Base-by-base conservation (phyloP, 2,329 filamentous ascomycete species). In the Fusarium secorum region DNA sequence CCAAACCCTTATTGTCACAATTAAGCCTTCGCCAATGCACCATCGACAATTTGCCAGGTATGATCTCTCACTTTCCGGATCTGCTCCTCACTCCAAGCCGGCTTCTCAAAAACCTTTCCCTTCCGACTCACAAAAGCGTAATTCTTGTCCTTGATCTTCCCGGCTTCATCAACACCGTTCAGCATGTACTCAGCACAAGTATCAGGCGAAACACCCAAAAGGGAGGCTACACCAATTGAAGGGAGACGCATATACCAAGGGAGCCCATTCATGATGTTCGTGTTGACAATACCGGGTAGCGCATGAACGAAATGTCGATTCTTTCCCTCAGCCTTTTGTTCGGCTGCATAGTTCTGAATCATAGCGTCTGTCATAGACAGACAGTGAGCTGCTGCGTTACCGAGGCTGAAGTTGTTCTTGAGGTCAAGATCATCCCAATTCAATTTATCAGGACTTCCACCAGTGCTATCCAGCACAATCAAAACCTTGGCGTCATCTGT, bases 351-450 rank as follows among this genome's bases (percentile, higher is more conserved):
- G 11, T 68, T 64, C 63, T 83, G 81, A 11, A 82, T 61, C 73
- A 83, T 80, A 14, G 74, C 78, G 30, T 83, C 78, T 4, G 71
- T 83, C 81, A 84, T 84, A 0, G 79, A 70, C 1, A 79, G 72
- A 13, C 81, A 81, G 55, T 85, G 82, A 15, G 74, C 41, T 1
- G 78, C 81, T 8, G 80, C 81, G 18, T 72, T 81, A 1, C 52
- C 51, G 0, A 83, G 60, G 38, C 68, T 77, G 57, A 78, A 84
- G 35, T 69, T 75, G 5, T 59, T 70, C 60, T 81, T 79, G 1
- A 85, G 77, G 56, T 80, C 81, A 3, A 84, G 77, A 39, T 85
- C 83, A 0, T 81, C 75, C 74, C 79, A 82, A 39, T 80, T 74
- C 1, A 85, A 74, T 32, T 75, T 75, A 17, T 68, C 68, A 1